Evolutionary conservation across 164 flowering plant species (phyloP).

Genomic region (Piper longum): DNA sequence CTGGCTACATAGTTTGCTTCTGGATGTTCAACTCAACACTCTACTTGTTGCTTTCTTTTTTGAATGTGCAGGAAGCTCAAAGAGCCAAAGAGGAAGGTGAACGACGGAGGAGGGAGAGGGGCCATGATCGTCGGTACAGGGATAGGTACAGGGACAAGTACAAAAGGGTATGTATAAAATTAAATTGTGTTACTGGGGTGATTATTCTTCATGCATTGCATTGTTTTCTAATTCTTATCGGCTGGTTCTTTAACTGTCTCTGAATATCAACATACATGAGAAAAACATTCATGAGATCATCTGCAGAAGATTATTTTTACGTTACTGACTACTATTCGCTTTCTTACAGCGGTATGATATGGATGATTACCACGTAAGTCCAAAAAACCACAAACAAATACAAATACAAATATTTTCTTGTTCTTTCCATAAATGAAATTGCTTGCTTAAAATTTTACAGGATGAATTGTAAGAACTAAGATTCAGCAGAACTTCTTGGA

Average conservation of each 20-base stretch:
- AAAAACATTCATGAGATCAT: too few relatives aligned
- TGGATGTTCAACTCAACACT: not conserved
- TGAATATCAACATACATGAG: too few relatives aligned
- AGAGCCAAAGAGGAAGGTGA: constrained; percentile 67
- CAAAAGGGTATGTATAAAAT: constrained; percentile 27
- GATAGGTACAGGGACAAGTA: constrained; percentile 25
- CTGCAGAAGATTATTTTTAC: too few relatives aligned
- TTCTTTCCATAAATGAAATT: too few relatives aligned
- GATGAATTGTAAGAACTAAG: too few relatives aligned
- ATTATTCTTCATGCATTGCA: not conserved
- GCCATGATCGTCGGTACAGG: constrained; percentile 19
- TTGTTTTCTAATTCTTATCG: too few relatives aligned
- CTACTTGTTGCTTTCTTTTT: not conserved
- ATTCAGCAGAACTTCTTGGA: too few relatives aligned
- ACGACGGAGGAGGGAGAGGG: constrained; percentile 38
- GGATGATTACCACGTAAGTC: not conserved
- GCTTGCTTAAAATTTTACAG: too few relatives aligned
- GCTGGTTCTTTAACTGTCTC: too few relatives aligned
- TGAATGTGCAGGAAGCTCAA: constrained; percentile 37
- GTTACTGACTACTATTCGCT: too few relatives aligned
- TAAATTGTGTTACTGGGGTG: not conserved
- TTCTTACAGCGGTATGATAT: not conserved
- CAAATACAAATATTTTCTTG: too few relatives aligned
- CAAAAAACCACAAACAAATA: not conserved
- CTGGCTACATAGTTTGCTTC: not conserved